phyloP scores from a whole-genome alignment of 305 asterid genomes.

The Ilex paraguariensis region DNA sequence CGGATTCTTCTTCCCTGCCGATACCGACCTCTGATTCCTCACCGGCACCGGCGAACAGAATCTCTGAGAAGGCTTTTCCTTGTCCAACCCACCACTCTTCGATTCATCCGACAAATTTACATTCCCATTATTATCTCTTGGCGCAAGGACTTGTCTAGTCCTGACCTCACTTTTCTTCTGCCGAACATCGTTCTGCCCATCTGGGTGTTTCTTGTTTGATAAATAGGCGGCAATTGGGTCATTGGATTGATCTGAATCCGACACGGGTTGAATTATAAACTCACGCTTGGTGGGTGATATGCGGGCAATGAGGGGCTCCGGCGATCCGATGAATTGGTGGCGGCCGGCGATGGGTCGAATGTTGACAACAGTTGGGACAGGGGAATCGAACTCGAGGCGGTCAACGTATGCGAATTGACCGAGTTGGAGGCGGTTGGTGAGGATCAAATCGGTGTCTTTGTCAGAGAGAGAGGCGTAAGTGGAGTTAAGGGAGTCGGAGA shows the following conservation, averaged over 20 bases:
- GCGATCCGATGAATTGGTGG: conserved; percentile 67
- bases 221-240: conserved; percentile 55
- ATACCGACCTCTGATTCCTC: conserved; percentile 51
- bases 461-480: conserved; percentile 90
- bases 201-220: conserved; percentile 32
- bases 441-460: conserved; percentile 71
- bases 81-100: conserved; percentile 13
- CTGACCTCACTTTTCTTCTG: conserved; percentile 22
- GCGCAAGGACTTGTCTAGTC: conserved; percentile 34
- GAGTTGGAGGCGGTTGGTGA: conserved; percentile 73
- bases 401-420: conserved; percentile 91
- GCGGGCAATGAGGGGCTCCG: conserved; percentile 68
- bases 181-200: conserved; percentile 21
- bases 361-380: conserved; percentile 59
- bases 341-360: conserved; percentile 78
- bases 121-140: conserved; percentile 63
- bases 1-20: conserved; percentile 43
- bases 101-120: conserved; percentile 24
- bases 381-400: conserved; percentile 58
- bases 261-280: conserved; percentile 67
- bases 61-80: conserved; percentile 48
- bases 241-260: conserved; percentile 41
- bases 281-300: conserved; percentile 44
- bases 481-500: conserved; percentile 86
- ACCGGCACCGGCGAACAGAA: conserved; percentile 63